These are phyloP conservation scores for Limnanthes douglasii DNA, from an alignment of 345 rosid genomes.

Conservation along the genomic window DNA sequence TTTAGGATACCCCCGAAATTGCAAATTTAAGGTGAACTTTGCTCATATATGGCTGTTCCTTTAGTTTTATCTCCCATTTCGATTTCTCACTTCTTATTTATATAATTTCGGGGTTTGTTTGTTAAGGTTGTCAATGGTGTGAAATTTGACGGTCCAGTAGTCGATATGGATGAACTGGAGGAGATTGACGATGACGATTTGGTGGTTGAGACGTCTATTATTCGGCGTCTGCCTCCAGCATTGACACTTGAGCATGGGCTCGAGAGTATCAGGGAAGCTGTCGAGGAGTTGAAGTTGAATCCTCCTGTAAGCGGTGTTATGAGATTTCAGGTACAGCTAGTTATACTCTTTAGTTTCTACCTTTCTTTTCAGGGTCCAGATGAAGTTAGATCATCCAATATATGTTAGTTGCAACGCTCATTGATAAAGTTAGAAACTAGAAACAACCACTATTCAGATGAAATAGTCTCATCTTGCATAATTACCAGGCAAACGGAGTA, in stretches of 20 bases:
- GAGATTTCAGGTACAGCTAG: constrained; percentile 57
- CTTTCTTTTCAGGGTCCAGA: background rate
- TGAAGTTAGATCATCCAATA: no score
- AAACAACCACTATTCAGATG: no score
- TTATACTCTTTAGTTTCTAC: background rate
- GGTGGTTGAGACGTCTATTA: constrained; percentile 48
- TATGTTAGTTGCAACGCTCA: no score
- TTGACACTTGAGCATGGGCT: constrained; percentile 65
- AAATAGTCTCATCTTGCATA: no score
- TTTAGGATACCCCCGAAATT: no score
- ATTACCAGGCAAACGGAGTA: no score
- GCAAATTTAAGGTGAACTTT: no score
- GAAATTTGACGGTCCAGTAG: constrained; percentile 43
- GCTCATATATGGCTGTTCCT: no score
- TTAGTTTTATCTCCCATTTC: no score
- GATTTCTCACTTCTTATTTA: no score
- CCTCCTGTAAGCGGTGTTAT: constrained; percentile 45
- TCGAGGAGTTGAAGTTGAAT: constrained; percentile 39
- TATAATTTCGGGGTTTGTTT: constrained; percentile 1
- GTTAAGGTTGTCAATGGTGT: constrained; percentile 26
- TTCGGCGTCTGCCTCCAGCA: constrained; percentile 63
- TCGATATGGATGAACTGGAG: constrained; percentile 15
- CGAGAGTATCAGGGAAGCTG: constrained; percentile 33
- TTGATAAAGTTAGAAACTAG: no score
- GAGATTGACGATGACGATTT: constrained; percentile 28